These are phyloP conservation scores for Salvia sclarea DNA, from an alignment of 305 asterid genomes.

Conservation along the genomic window DNA sequence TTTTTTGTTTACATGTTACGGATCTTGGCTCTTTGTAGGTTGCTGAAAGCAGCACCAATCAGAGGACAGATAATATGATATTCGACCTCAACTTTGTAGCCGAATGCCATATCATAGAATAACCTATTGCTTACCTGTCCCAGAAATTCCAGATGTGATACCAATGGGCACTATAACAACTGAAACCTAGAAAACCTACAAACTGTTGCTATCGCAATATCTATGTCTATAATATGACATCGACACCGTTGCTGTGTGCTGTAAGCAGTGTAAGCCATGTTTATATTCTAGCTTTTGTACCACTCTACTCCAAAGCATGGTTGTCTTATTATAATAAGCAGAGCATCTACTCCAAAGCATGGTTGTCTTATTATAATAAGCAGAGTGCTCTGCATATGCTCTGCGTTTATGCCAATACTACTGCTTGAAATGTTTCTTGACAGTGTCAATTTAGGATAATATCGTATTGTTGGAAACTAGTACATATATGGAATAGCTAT, in stretches of 20 bases:
- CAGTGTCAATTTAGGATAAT: neutral
- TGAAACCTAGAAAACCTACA: slow-evolving; percentile 8
- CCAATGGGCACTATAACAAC: neutral
- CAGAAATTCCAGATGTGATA: slow-evolving; percentile 3
- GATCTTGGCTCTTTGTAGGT: slow-evolving; percentile 24
- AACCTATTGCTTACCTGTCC: neutral
- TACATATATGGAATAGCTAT: neutral
- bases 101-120: slow-evolving; percentile 6
- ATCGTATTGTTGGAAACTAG: neutral
- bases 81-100: slow-evolving; percentile 35
- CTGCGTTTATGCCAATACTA: neutral
- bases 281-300: neutral
- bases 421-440: neutral
- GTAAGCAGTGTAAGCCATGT: slow-evolving; percentile 21
- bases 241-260: slow-evolving; percentile 2
- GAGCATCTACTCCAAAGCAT: neutral
- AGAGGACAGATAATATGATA: slow-evolving; percentile 5
- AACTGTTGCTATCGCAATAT: slow-evolving; percentile 1
- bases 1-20: too few relatives aligned
- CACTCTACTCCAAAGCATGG: neutral
- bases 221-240: neutral
- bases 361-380: neutral
- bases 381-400: neutral
- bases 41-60: slow-evolving; percentile 10
- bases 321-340: neutral